These are phyloP conservation scores for Neoarthrinium moseri DNA, from an alignment of 2,329 filamentous ascomycete species.

Conservation along the genomic window DNA sequence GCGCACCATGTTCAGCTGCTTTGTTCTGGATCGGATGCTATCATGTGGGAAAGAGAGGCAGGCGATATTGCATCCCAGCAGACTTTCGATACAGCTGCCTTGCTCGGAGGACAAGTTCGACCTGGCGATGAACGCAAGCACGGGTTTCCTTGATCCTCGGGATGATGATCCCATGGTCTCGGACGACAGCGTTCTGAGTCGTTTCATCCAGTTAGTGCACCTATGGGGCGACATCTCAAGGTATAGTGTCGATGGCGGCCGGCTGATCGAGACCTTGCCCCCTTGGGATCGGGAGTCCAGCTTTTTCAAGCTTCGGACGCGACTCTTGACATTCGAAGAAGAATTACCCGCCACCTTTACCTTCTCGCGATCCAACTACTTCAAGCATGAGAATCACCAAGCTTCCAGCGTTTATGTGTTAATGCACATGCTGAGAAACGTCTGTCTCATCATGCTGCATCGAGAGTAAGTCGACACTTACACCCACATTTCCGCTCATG, in stretches of 20 bases:
- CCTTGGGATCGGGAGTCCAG: slow-evolving; percentile 59
- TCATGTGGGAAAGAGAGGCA: slow-evolving; percentile 62
- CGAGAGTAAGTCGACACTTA: slow-evolving; percentile 46
- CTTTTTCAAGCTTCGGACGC: slow-evolving; percentile 52
- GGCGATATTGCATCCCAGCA: slow-evolving; percentile 56
- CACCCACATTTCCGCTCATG: not conserved
- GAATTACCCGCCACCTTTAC: slow-evolving; percentile 55
- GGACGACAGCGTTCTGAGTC: slow-evolving; percentile 48
- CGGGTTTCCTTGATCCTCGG: slow-evolving; percentile 42
- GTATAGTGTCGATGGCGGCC: slow-evolving; percentile 52
- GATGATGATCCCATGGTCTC: slow-evolving; percentile 17
- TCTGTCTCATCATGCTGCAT: slow-evolving; percentile 68
- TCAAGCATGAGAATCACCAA: slow-evolving; percentile 63
- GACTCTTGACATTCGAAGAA: slow-evolving; percentile 52
- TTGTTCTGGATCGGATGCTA: slow-evolving; percentile 69
- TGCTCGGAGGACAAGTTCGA: slow-evolving; percentile 66
- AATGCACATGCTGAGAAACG: slow-evolving; percentile 63
- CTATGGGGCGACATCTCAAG: slow-evolving; percentile 58
- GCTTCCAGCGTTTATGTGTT: slow-evolving; percentile 65
- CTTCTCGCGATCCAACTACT: slow-evolving; percentile 60
- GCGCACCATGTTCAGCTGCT: slow-evolving; percentile 73
- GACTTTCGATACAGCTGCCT: slow-evolving; percentile 65
- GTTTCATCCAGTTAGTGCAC: slow-evolving; percentile 58
- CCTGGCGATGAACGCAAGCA: slow-evolving; percentile 56
- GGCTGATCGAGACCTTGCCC: slow-evolving; percentile 47